Evolutionary conservation across 345 rosid species (phyloP).

Genomic region (Orychophragmus violaceus): DNA sequence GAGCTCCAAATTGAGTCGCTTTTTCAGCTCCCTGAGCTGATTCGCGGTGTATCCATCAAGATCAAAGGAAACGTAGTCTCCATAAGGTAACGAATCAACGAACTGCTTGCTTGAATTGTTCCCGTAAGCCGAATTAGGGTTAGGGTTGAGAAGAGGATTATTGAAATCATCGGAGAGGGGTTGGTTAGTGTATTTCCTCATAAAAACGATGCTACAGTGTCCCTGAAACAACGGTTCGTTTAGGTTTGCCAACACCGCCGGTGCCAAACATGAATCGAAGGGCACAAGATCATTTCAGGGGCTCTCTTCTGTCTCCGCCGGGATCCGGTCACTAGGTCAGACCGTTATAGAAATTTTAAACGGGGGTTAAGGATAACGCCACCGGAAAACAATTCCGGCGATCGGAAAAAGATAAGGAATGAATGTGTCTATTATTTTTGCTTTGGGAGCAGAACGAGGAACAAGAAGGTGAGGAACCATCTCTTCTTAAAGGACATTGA

Average conservation of each 20-base stretch:
- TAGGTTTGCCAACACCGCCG: constrained; percentile 21
- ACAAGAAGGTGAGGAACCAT: constrained; percentile 17
- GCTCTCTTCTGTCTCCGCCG: background rate
- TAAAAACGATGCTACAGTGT: constrained; percentile 28
- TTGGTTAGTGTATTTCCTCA: constrained; percentile 18
- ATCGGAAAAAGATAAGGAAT: background rate
- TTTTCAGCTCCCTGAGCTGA: constrained; percentile 51
- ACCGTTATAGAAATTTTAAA: no score
- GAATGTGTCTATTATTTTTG: no score
- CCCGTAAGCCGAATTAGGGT: constrained; percentile 38
- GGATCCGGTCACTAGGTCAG: no score
- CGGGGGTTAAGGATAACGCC: constrained; percentile 6
- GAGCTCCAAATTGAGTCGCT: constrained; percentile 45
- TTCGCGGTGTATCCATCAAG: constrained; percentile 46
- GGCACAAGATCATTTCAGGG: constrained; percentile 15
- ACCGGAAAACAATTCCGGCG: constrained; percentile 11
- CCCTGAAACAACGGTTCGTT: constrained; percentile 25
- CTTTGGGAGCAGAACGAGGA: constrained; percentile 10
- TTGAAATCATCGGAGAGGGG: constrained; percentile 10
- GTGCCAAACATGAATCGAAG: constrained; percentile 18
- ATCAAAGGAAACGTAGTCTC: constrained; percentile 50
- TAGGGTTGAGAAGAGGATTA: constrained; percentile 27
- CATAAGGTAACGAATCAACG: constrained; percentile 36
- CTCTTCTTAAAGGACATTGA: constrained; percentile 24
- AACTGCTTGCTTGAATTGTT: constrained; percentile 19